These are phyloP conservation scores for Penicillium turbatum DNA, from an alignment of 495 filamentous ascomycete genomes.

Conservation along the genomic window DNA sequence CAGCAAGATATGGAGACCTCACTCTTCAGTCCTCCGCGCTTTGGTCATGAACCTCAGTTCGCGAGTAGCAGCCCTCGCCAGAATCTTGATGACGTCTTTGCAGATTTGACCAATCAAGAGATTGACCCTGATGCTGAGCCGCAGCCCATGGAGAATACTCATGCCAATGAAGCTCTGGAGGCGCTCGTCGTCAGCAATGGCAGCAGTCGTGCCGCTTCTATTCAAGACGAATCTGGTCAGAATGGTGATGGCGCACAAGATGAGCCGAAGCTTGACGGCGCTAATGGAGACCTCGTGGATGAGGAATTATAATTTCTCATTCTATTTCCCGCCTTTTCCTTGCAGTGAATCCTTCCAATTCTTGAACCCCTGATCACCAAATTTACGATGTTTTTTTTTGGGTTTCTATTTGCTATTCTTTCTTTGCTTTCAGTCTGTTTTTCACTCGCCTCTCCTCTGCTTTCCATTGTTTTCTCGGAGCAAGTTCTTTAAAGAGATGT, in stretches of 20 bases:
- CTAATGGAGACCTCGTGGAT: conserved; percentile 3
- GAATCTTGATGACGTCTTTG: conserved; percentile 46
- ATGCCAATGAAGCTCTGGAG: conserved; percentile 45
- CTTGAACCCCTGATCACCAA: neutral
- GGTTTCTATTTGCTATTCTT: conserved; percentile 1
- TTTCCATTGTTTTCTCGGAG: conserved; percentile 4
- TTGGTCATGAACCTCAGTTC: conserved; percentile 31
- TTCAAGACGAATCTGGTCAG: conserved; percentile 12
- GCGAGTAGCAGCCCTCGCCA: conserved; percentile 41
- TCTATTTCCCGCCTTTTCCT: neutral
- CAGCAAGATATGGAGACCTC: conserved; percentile 35
- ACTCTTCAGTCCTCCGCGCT: conserved; percentile 41
- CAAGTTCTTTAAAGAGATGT: conserved; percentile 17
- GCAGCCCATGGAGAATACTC: conserved; percentile 42
- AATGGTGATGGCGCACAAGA: conserved; percentile 7
- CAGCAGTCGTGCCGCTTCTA: conserved; percentile 25
- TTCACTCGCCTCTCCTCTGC: too few species aligned
- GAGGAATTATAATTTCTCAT: conserved; percentile 16
- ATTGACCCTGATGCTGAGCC: conserved; percentile 32
- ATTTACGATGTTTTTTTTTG: conserved; percentile 6
- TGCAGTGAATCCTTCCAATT: conserved; percentile 3
- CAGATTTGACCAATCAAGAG: conserved; percentile 46
- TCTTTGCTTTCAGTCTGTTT: conserved; percentile 5
- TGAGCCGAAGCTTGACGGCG: neutral
- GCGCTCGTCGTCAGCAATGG: conserved; percentile 42